Percentiles rank a stretch among this genome's conserved stretches.
phyloP scores from a whole-genome alignment of 2,329 filamentous ascomycete species.

The Tolypocladium amazonense region DNA sequence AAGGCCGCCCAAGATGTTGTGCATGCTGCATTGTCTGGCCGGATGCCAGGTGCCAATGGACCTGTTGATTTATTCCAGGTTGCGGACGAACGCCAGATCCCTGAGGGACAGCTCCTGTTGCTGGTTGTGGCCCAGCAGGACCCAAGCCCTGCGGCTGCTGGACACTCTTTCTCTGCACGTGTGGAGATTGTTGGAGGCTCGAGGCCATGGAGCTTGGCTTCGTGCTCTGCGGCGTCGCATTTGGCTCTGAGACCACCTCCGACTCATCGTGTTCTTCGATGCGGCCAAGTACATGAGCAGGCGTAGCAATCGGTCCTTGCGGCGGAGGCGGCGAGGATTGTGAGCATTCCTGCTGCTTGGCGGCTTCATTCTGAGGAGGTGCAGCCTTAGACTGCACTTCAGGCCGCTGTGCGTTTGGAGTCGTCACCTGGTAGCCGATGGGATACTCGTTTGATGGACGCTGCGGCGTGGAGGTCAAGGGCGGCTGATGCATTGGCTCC shows the following conservation, averaged over 20 bases:
- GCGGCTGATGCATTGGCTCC: neutral
- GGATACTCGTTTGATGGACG: slow-evolving; percentile 1
- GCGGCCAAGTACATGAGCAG: slow-evolving; percentile 5
- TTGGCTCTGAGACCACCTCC: neutral
- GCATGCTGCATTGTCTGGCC: neutral
- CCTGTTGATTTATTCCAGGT: neutral
- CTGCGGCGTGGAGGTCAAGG: neutral
- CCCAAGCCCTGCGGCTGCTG: neutral
- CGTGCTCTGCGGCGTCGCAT: neutral
- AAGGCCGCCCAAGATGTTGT: neutral
- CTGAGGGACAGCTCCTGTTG: neutral
- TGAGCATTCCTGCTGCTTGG: neutral
- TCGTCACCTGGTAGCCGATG: slow-evolving; percentile 1
- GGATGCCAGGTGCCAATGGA: neutral
- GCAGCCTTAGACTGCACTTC: neutral
- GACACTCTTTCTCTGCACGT: neutral
- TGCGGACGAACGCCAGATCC: neutral
- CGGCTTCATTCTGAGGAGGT: neutral
- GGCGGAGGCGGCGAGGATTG: neutral
- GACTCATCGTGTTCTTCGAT: slow-evolving; percentile 10
- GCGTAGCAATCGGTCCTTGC: neutral
- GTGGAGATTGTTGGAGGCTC: neutral
- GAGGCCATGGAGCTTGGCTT: slow-evolving; percentile 1
- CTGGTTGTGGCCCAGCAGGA: neutral
- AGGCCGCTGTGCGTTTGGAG: neutral